phyloP scores from a whole-genome alignment of 2,329 filamentous ascomycete genomes.

The Fusarium temperatum region DNA sequence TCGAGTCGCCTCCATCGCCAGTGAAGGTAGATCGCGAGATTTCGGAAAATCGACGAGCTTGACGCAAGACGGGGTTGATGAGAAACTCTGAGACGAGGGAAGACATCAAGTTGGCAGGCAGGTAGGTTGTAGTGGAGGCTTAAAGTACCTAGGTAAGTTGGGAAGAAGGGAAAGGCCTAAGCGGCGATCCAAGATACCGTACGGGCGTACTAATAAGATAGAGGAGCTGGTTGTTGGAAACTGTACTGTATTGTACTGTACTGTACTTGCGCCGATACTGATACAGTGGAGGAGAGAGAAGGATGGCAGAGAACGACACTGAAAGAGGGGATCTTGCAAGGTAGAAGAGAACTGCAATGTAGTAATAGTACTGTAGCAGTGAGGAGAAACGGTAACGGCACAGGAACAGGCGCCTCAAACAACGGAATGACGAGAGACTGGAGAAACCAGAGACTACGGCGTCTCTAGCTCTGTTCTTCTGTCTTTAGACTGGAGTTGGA shows the following conservation, averaged over 20 bases:
- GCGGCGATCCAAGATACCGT: slow-evolving; percentile 23
- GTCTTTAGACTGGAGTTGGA: slow-evolving; percentile 20
- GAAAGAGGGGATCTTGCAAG: slow-evolving; percentile 1
- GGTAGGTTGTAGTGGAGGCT: slow-evolving; percentile 4
- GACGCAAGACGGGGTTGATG: slow-evolving; percentile 72
- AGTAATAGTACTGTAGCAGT: neutral
- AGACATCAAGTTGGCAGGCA: slow-evolving; percentile 57
- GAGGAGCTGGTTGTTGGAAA: neutral
- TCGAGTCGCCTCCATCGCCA: slow-evolving; percentile 47
- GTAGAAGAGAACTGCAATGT: slow-evolving; percentile 5
- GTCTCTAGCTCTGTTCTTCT: slow-evolving; percentile 11
- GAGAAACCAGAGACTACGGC: slow-evolving; percentile 22
- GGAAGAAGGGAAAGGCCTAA: slow-evolving; percentile 26
- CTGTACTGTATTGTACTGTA: slow-evolving; percentile 4
- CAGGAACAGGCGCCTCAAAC: slow-evolving; percentile 13
- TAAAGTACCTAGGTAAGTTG: slow-evolving; percentile 21
- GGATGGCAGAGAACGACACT: slow-evolving; percentile 1
- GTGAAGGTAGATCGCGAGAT: slow-evolving; percentile 53
- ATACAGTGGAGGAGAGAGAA: slow-evolving; percentile 6
- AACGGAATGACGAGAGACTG: slow-evolving; percentile 38
- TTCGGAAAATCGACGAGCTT: slow-evolving; percentile 70
- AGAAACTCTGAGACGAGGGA: slow-evolving; percentile 71
- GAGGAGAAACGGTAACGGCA: slow-evolving; percentile 13
- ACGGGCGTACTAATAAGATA: slow-evolving; percentile 21
- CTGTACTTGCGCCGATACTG: slow-evolving; percentile 12